These are phyloP conservation scores for Russula foetens DNA, from an alignment of 768 basidiomycete genomes.

Conservation along the genomic window DNA sequence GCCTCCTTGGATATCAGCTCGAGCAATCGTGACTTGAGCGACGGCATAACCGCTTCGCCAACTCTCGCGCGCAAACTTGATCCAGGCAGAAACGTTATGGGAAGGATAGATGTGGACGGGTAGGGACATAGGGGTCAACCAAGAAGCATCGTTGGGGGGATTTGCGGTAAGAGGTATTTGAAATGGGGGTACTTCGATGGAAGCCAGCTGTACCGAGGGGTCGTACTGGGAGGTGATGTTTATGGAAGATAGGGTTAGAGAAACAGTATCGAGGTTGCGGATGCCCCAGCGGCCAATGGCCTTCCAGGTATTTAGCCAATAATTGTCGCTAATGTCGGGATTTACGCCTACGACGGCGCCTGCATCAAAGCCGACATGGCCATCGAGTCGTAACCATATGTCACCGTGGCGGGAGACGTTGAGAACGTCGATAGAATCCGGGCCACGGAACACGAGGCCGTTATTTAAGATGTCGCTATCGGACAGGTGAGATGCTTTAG, in stretches of 20 bases:
- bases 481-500: constrained; percentile 43
- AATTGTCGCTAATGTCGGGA: constrained; percentile 34
- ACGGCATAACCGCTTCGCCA: constrained; percentile 9
- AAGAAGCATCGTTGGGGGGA: constrained; percentile 10
- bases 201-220: constrained; percentile 35
- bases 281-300: constrained; percentile 62
- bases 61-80: constrained; percentile 12
- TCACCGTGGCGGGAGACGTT: constrained; percentile 51
- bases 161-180: constrained; percentile 35
- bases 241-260: constrained; percentile 47
- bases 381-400: constrained; percentile 51
- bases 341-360: constrained; percentile 52
- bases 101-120: constrained; percentile 13
- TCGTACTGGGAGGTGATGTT: constrained; percentile 38
- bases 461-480: constrained; percentile 51
- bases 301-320: constrained; percentile 50
- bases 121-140: constrained; percentile 14
- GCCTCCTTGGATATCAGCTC: constrained; percentile 7
- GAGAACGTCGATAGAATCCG: constrained; percentile 52
- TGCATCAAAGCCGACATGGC: constrained; percentile 58
- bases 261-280: constrained; percentile 43
- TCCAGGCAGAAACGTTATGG: constrained; percentile 9
- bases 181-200: constrained; percentile 40
- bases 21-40: not conserved
- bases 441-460: constrained; percentile 50